Evolutionary conservation across 805 yeast species (phyloP).

Genomic region (Aciculoconidium aculeatum): DNA sequence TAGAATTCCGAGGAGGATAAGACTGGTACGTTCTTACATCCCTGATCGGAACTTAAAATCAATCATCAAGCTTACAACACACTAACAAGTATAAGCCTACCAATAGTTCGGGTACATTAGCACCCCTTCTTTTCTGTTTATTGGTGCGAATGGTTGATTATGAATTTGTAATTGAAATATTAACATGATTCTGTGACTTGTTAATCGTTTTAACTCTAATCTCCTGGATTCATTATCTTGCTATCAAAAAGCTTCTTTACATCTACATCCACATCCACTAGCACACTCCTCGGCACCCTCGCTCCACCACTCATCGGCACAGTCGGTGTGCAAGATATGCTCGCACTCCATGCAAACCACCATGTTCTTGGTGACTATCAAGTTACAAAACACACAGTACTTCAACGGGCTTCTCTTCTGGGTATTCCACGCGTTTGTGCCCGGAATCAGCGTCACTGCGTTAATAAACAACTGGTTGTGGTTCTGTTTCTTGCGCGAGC

Average conservation of each 20-base stretch:
- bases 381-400: slow-evolving; percentile 63
- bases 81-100: too few relatives aligned
- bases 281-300: slow-evolving; percentile 51
- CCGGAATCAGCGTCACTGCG: slow-evolving; percentile 20
- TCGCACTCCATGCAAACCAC: slow-evolving; percentile 70
- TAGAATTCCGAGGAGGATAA: too few relatives aligned
- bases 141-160: too few relatives aligned
- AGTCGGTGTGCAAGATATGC: slow-evolving; percentile 71
- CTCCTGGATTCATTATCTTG: too few relatives aligned
- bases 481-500: slow-evolving; percentile 15
- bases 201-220: too few relatives aligned
- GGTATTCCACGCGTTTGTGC: slow-evolving; percentile 28
- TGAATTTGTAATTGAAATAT: too few relatives aligned
- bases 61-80: too few relatives aligned
- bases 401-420: slow-evolving; percentile 19
- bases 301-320: slow-evolving; percentile 81
- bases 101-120: too few relatives aligned
- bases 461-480: slow-evolving; percentile 17
- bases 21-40: too few relatives aligned
- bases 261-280: slow-evolving; percentile 79
- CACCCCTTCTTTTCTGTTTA: too few relatives aligned
- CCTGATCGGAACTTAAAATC: too few relatives aligned
- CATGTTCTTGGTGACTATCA: slow-evolving; percentile 52
- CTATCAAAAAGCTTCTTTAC: slow-evolving; percentile 40
- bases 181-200: too few relatives aligned